Percentiles rank a stretch among this genome's conserved stretches.
phyloP scores from a whole-genome alignment of 2,329 filamentous ascomycete genomes.

The Ceratocystis lukuohia region DNA sequence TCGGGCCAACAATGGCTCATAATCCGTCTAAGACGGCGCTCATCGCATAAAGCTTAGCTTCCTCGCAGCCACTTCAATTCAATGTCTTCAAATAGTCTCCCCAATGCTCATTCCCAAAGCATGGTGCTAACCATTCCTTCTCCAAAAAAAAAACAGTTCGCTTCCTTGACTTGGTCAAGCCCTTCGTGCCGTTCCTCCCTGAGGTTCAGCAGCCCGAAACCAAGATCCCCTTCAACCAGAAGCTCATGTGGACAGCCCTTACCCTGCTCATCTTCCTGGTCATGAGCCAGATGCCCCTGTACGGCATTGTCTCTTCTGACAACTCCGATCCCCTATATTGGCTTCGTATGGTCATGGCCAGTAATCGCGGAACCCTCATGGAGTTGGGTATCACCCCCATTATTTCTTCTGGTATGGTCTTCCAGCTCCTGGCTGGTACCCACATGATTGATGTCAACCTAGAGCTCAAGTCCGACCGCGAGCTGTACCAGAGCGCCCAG shows the following conservation, averaged over 20 bases:
- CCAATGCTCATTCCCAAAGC: neutral
- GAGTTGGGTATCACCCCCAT: slow-evolving; percentile 95
- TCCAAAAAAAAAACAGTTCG: slow-evolving; percentile 49
- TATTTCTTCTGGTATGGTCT: slow-evolving; percentile 99
- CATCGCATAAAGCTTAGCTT: neutral
- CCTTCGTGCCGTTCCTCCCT: slow-evolving; percentile 97
- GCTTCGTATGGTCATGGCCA: slow-evolving; percentile 99
- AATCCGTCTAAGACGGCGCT: neutral
- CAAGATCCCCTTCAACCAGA: slow-evolving; percentile 98
- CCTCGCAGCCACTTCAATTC: neutral
- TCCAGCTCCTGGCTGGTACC: slow-evolving; percentile 98
- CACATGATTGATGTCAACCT: slow-evolving; percentile 99
- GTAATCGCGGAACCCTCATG: slow-evolving; percentile 94
- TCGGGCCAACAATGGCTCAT: neutral
- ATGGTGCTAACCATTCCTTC: slow-evolving; percentile 13
- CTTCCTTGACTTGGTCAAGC: slow-evolving; percentile 99
- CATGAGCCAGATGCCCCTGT: slow-evolving; percentile 99
- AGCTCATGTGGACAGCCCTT: slow-evolving; percentile 87
- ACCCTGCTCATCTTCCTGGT: slow-evolving; percentile 98
- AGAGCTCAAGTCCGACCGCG: slow-evolving; percentile 98
- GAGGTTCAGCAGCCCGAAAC: slow-evolving; percentile 98
- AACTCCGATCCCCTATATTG: slow-evolving; percentile 98
- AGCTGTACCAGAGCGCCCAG: slow-evolving; percentile 99
- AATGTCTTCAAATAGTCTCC: neutral
- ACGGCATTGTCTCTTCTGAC: slow-evolving; percentile 97